A percentile compares a stretch with the other conserved stretches of the same genome.
Evolutionary conservation across 371 early-diverging fungal species (phyloP).

Genomic region (Aphelidium insulamus): DNA sequence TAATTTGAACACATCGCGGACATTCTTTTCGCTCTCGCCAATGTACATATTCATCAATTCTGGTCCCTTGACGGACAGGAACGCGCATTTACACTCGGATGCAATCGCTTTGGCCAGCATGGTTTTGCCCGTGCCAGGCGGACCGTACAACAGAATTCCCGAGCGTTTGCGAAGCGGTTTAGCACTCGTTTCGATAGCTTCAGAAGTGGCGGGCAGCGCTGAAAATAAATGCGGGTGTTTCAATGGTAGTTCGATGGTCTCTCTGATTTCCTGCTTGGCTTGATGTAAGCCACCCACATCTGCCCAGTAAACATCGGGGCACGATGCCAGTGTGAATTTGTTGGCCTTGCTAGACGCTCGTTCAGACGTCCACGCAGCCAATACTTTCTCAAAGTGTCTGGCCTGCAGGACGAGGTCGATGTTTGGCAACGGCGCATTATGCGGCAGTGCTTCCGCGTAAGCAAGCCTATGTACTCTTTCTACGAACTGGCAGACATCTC

Average conservation of each 20-base stretch:
- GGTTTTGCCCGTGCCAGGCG: constrained; percentile 98
- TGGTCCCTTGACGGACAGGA: constrained; percentile 97
- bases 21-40: constrained; percentile 91
- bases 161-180: constrained; percentile 93
- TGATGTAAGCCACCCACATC: constrained; percentile 97
- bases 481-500: too few relatives aligned
- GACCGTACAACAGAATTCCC: constrained; percentile 83
- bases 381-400: too few relatives aligned
- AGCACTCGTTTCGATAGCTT: too few relatives aligned
- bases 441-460: too few relatives aligned
- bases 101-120: constrained; percentile 98
- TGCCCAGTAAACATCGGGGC: constrained; percentile 89
- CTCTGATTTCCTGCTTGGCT: constrained; percentile 90
- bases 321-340: too few relatives aligned
- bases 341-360: too few relatives aligned
- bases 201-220: too few relatives aligned
- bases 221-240: constrained; percentile 94
- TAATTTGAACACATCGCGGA: constrained; percentile 89
- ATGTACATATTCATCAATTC: constrained; percentile 88
- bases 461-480: too few relatives aligned
- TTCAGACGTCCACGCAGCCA: too few relatives aligned
- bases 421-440: too few relatives aligned
- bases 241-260: constrained; percentile 95
- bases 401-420: too few relatives aligned
- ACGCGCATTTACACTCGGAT: constrained; percentile 89